Conservation (phyloP, 331 rosid genomes). For the Acacia pycnantha region DNA sequence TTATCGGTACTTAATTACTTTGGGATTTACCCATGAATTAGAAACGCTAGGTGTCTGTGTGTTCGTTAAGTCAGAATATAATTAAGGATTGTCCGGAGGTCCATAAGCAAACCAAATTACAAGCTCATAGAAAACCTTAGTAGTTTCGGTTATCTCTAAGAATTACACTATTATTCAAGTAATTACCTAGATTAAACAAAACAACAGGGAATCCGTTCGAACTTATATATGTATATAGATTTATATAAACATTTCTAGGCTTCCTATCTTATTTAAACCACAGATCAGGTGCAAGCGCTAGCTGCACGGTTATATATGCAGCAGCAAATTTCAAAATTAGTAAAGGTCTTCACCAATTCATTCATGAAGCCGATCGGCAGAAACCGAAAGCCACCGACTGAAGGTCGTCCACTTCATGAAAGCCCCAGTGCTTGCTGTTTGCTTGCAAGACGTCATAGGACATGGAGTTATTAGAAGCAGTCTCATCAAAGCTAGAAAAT, state of each 20-base stretch:
- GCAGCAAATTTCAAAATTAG: conserved; percentile 42
- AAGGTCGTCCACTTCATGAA: conserved; percentile 58
- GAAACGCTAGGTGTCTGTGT: conserved; percentile 9
- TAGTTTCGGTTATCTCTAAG: conserved; percentile 32
- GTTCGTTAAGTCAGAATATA: conserved; percentile 28
- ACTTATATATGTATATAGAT: conserved; percentile 23
- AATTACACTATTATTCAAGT: conserved; percentile 32
- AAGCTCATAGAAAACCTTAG: conserved; percentile 25
- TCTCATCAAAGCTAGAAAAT: conserved; percentile 68
- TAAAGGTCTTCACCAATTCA: conserved; percentile 41
- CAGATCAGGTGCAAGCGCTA: conserved; percentile 43
- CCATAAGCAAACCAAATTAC: conserved; percentile 15
- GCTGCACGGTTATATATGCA: conserved; percentile 20
- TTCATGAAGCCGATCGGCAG: conserved; percentile 36
- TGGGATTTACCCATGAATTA: not conserved
- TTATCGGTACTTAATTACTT: not conserved
- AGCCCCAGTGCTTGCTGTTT: conserved; percentile 51
- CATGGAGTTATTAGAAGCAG: conserved; percentile 54
- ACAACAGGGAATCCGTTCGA: conserved; percentile 37
- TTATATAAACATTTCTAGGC: conserved; percentile 49
- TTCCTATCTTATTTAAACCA: conserved; percentile 53
- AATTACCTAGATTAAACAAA: conserved; percentile 39
- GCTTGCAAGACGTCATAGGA: conserved; percentile 54
- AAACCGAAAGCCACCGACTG: conserved; percentile 74
- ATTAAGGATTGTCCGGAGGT: conserved; percentile 23